These are phyloP conservation scores for Coffea humblotiana DNA, from an alignment of 305 asterid species.

Conservation along the genomic window DNA sequence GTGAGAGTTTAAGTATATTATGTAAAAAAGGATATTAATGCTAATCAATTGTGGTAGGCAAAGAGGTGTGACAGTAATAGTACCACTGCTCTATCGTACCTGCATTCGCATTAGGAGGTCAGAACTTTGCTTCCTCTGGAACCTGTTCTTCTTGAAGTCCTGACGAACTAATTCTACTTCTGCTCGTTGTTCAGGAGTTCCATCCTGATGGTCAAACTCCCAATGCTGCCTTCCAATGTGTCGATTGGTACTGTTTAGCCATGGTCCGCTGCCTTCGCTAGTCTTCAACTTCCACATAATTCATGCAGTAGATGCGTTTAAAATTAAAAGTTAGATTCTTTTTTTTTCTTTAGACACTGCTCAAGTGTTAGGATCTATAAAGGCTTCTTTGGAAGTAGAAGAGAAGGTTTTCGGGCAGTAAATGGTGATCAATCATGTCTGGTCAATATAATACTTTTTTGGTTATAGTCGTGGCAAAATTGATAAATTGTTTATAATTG, in stretches of 20 bases:
- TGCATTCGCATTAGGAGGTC: constrained; percentile 34
- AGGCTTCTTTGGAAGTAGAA: too few relatives aligned
- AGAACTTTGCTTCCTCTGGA: constrained; percentile 14
- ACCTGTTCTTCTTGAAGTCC: constrained; percentile 25
- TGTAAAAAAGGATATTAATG: too few relatives aligned
- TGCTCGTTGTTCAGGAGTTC: constrained; percentile 39
- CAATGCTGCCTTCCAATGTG: constrained; percentile 51
- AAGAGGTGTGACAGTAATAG: too few relatives aligned
- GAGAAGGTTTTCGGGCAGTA: too few relatives aligned
- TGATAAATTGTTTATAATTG: too few relatives aligned
- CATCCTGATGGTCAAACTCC: constrained; percentile 51
- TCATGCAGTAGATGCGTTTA: too few relatives aligned
- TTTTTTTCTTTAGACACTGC: too few relatives aligned
- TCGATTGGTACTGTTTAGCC: constrained; percentile 30
- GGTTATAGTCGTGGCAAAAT: too few relatives aligned
- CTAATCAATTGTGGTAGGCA: background rate
- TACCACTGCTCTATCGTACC: constrained; percentile 7
- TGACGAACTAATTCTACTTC: constrained; percentile 34
- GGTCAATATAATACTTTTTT: too few relatives aligned
- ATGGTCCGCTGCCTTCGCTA: constrained; percentile 41
- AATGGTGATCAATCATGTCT: too few relatives aligned
- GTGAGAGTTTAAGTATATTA: background rate
- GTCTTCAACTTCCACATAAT: constrained; percentile 58
- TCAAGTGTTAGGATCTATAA: too few relatives aligned
- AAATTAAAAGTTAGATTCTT: too few relatives aligned